Evolutionary conservation across 1,284 basidiomycete genomes (phyloP).

Genomic region (Schizophyllum commune): DNA sequence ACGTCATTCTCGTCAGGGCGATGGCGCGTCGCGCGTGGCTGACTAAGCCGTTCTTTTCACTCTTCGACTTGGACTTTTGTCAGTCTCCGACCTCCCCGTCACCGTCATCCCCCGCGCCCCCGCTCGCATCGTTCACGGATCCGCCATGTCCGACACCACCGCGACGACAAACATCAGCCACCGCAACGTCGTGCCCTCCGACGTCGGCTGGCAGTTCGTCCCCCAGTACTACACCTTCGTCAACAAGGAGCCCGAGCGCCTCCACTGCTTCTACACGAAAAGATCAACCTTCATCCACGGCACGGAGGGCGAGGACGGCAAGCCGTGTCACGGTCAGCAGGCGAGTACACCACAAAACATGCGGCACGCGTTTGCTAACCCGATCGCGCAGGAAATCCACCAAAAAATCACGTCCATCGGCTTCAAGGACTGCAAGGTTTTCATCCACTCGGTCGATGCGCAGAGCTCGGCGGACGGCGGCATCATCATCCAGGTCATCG

Average conservation of each 20-base stretch:
- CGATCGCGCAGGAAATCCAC: constrained; percentile 83
- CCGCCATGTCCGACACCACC: constrained; percentile 8
- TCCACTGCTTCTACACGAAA: constrained; percentile 99
- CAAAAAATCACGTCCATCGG: constrained; percentile 90
- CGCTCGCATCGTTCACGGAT: constrained; percentile 10
- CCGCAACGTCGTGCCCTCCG: constrained; percentile 67
- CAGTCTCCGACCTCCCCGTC: neutral
- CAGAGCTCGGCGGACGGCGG: constrained; percentile 92
- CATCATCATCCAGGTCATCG: constrained; percentile 98
- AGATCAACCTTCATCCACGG: constrained; percentile 94
- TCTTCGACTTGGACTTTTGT: neutral
- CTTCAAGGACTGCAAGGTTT: constrained; percentile 96
- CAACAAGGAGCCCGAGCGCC: constrained; percentile 93
- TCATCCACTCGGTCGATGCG: constrained; percentile 91
- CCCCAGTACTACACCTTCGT: constrained; percentile 97
- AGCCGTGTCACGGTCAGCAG: constrained; percentile 88
- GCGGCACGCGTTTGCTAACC: neutral
- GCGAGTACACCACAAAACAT: constrained; percentile 32
- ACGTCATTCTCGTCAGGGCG: neutral
- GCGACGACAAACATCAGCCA: constrained; percentile 19
- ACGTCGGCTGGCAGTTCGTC: constrained; percentile 96
- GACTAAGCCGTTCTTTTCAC: neutral
- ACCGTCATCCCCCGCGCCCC: constrained; percentile 21
- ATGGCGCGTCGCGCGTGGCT: neutral
- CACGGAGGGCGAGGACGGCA: constrained; percentile 88